A percentile compares a stretch with the other conserved stretches of the same genome.
phyloP scores from a whole-genome alignment of 2,329 filamentous ascomycete genomes.

The Apiospora saccharicola region DNA sequence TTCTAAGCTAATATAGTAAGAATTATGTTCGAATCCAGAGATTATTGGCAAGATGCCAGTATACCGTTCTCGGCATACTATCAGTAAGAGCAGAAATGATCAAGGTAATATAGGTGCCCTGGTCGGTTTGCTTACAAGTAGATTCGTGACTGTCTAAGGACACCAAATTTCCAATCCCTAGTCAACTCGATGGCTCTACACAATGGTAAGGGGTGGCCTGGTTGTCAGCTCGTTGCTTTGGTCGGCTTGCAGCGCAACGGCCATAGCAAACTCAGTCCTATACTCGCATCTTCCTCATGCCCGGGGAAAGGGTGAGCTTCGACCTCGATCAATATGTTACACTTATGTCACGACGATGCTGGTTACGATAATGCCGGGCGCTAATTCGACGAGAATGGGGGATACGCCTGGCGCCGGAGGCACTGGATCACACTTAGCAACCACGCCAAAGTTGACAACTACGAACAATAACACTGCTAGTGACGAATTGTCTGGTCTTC shows the following conservation, averaged over 20 bases:
- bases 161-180: background rate
- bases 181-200: background rate
- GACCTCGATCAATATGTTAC: conserved; percentile 23
- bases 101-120: background rate
- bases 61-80: background rate
- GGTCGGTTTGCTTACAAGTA: background rate
- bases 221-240: background rate
- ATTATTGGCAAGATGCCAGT: background rate
- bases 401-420: background rate
- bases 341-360: conserved; percentile 26
- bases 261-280: background rate
- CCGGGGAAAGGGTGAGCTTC: background rate
- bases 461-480: background rate
- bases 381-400: background rate
- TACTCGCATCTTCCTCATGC: background rate
- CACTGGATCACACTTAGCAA: background rate
- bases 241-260: background rate
- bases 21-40: too few relatives aligned
- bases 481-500: background rate
- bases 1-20: background rate
- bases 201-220: background rate
- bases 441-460: too few relatives aligned
- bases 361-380: conserved; percentile 10
- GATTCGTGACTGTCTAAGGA: background rate
- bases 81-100: background rate